Base-by-base conservation (phyloP, 2,329 filamentous ascomycete genomes). In the Ampelomyces quisqualis region DNA sequence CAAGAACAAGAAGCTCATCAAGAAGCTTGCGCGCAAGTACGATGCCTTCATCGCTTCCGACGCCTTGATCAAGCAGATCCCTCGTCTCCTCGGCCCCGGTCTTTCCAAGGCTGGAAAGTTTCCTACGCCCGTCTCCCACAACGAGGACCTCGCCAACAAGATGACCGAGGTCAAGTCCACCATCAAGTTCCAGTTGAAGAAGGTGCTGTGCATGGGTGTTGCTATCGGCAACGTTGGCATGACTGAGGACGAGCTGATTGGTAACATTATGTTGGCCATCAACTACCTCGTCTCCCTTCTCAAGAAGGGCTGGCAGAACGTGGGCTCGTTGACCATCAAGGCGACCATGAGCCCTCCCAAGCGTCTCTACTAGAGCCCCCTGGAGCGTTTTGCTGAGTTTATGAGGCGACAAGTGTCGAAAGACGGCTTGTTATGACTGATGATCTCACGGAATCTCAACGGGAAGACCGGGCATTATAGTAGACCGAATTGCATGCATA, bases 1-100 rank as follows among this genome's bases (percentile, higher is more conserved):
- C 87, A 98, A 98, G 89, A 98, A 98, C 89, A 97, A 98, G 88
- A 98, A 98, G 87, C 86, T 97, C 70, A 96, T 98, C 86, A 98
- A 98, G 90, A 98, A 98, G 87, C 88, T 98, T 62, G 93, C 93
- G 57, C 90, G 90, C 85, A 98, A 98, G 83, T 97, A 98, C 85
- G 93, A 98, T 77, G 93, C 93, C 66, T 98, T 98, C 80, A 78
- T 98, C 73, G 87, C 93, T 73, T 97, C 91, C 73, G 93, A 98
- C 72, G 80, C 86, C 70, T 80, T 98, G 71, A 96, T 98, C 86
- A 96, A 95, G 86, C 90, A 96, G 82, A 97, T 98, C 69, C 93
- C 93, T 67, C 93, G 93, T 96, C 90, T 98, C 75, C 79, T 98
- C 73, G 93, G 93, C 75, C 93, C 65, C 41, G 65, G 64, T 67